Evolutionary conservation across 169 alveolate genomes (phyloP), one percentile per base, ranked within the genome.

Genomic region (Eimeria maxima): DNA sequence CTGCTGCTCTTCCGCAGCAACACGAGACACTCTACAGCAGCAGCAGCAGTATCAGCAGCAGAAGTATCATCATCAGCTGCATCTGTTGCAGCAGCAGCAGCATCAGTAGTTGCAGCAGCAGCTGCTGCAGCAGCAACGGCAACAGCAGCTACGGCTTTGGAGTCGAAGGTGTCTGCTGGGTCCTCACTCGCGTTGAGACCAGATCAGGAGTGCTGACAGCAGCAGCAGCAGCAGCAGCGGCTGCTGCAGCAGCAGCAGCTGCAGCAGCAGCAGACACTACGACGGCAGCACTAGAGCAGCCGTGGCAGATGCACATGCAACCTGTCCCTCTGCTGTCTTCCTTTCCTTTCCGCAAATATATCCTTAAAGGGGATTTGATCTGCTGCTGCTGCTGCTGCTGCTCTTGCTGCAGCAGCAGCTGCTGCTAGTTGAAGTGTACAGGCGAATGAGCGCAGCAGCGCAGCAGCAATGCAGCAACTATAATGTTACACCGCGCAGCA

Each of bases 21-120:
- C 3, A 24, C 47, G 81, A 71, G 81, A 71, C 81, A 71, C 81
- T 14, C 11, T 11, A 13, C 16, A 53, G 60, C 60, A 53, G 81
- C 81, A 27, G 81, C 81, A 71, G 81, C 81, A 71, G 47, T 22
- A 71, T 44, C 81, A 71, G 81, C 81, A 27, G 81, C 81, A 27
- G 81, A 44, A 71, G 47, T 22, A 71, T 20, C 47, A 71, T 44
- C 47, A 11, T 14, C 44, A 14, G 47, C 81, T 6, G 47, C 47
- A 38, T 18, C 29, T 27, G 47, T 14, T 11, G 81, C 81, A 67
- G 50, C 47, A 0, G 81, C 81, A 24, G 81, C 81, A 71, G 81
- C 81, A 71, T 44, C 81, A 27, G 81, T 11, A 27, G 81, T 47
- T 27, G 81, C 81, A 71, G 81, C 81, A 71, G 50, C 81, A 24